phyloP scores from a whole-genome alignment of 2,329 filamentous ascomycete species.

The Trichoderma brevicompactum region DNA sequence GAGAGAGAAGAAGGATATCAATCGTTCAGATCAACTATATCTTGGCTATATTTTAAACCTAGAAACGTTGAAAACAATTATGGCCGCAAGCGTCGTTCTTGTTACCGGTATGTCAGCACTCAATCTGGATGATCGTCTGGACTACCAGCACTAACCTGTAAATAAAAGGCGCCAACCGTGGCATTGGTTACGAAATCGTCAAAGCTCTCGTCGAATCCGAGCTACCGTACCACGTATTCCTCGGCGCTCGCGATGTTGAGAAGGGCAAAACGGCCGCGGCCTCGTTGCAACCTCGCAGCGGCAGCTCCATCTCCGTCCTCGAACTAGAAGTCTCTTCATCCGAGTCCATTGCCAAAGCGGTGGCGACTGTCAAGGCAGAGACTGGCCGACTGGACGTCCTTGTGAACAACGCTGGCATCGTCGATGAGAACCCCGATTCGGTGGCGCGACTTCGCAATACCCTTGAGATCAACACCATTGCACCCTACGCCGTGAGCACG shows the following conservation, averaged over 20 bases:
- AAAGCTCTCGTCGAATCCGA: constrained; percentile 41
- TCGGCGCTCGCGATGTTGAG: constrained; percentile 42
- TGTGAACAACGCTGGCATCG: constrained; percentile 44
- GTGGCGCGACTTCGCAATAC: constrained; percentile 33
- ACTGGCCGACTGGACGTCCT: constrained; percentile 46
- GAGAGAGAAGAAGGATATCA: no score
- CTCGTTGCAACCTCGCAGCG: constrained; percentile 61
- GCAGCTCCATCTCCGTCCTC: constrained; percentile 50
- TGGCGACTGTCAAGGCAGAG: constrained; percentile 29
- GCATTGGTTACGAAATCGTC: constrained; percentile 52
- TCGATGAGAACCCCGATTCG: constrained; percentile 48
- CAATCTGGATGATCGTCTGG: neutral
- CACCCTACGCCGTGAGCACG: constrained; percentile 38
- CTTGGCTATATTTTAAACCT: no score
- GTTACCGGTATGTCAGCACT: constrained; percentile 38
- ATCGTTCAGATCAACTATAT: no score
- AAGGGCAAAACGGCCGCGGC: constrained; percentile 50
- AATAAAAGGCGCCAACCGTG: constrained; percentile 47
- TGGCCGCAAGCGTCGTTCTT: constrained; percentile 27
- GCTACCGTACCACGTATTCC: constrained; percentile 45
- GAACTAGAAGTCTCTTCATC: constrained; percentile 36
- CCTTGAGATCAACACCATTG: constrained; percentile 51
- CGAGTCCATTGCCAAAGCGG: constrained; percentile 34
- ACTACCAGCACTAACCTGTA: neutral
- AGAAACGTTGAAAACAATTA: neutral